A percentile compares a stretch with the other conserved stretches of the same genome.
Conservation (phyloP, 768 basidiomycete genomes). For the Tulasnella sp. region DNA sequence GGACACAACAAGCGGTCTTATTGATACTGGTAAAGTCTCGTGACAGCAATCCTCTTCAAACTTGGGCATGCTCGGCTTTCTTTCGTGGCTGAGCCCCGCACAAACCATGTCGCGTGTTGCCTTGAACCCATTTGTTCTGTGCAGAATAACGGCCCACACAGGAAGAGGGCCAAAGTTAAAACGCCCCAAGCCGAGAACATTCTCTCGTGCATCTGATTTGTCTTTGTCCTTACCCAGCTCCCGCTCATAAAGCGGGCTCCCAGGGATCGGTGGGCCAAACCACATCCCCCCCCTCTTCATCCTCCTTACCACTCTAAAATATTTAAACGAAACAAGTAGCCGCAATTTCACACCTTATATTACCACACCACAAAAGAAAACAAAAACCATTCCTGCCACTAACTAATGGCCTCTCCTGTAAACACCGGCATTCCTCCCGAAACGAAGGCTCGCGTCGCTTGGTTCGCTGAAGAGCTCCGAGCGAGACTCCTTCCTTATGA, state of each 20-base stretch:
- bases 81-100: background rate
- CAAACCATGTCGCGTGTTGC: background rate
- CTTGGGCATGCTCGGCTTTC: background rate
- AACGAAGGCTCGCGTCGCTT: background rate
- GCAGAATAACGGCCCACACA: background rate
- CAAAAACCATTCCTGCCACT: too few relatives aligned
- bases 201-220: background rate
- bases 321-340: background rate
- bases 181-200: background rate
- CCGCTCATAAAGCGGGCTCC: background rate
- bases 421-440: background rate
- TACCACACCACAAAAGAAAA: too few relatives aligned
- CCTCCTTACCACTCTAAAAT: background rate
- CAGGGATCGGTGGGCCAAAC: background rate
- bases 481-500: background rate
- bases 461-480: background rate
- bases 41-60: too few relatives aligned
- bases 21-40: too few relatives aligned
- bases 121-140: background rate
- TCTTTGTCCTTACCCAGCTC: background rate
- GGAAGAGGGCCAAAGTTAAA: background rate
- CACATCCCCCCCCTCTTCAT: background rate
- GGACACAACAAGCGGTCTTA: too few relatives aligned
- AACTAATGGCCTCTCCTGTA: background rate
- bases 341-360: too few relatives aligned